Base-by-base conservation (phyloP, 257 asterid species). In the Solanum etuberosum region DNA sequence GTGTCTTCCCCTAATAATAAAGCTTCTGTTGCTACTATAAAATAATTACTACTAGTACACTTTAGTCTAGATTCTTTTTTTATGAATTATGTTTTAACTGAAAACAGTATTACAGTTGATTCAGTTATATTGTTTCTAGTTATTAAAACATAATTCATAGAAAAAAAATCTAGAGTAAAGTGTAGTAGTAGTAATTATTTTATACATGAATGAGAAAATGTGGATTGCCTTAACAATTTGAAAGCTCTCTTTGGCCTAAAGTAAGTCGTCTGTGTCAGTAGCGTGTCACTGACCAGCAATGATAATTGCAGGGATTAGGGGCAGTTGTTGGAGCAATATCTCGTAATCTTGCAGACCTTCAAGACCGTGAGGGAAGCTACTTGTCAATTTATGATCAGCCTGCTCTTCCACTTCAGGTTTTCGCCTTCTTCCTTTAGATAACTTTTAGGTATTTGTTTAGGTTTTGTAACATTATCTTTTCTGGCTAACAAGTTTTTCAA, bases 271-370 rank as follows among this genome's bases (percentile, higher is more conserved):
- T 21, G 5, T 77, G 61, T 77, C 63, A 77, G 61, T 77, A 42
- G 9, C 9, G 15, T 42, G 37, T 25, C 61, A 77, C 61, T 42
- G 61, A 77, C 65, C 10, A 78, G 35, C 54, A 78, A 4, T 9
- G 29, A 80, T 43, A 31, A 87, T 83, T 87, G 35, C 93, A 97
- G 99, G 99, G 99, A 38, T 89, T 97, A 83, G 99, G 99, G 81
- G 99, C 99, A 86, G 99, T 97, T 77, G 96, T 97, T 88, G 99
- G 99, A 89, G 99, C 99, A 88, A 93, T 97, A 91, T 95, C 99
- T 61, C 98, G 99, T 81, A 97, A 97, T 90, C 98, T 97, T 90
- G 96, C 93, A 23, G 98, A 97, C 90, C 98, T 97, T 89, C 98
- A 97, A 90, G 98, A 94, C 83, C 95, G 95, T 85, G 98, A 94